These are phyloP conservation scores for Trifolium fragiferum DNA, from an alignment of 306 rosid genomes.

Conservation along the genomic window DNA sequence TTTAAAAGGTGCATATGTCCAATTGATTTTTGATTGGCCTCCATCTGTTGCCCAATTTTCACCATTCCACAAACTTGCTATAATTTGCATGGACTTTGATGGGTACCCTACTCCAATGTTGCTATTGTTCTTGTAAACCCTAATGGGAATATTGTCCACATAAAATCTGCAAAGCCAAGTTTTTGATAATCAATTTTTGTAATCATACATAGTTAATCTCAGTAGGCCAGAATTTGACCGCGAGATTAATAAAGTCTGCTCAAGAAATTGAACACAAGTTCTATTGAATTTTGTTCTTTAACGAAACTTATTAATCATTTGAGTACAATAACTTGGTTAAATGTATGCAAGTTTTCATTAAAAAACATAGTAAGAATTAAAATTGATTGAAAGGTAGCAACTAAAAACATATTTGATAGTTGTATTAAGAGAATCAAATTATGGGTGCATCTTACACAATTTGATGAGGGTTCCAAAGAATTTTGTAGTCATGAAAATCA, in stretches of 20 bases:
- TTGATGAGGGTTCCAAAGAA: constrained; percentile 70
- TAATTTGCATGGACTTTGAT: constrained; percentile 54
- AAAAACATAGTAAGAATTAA: no score
- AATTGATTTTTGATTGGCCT: constrained; percentile 52
- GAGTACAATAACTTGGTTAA: no score
- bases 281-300: no score
- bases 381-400: no score
- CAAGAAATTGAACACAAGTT: no score
- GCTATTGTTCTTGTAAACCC: constrained; percentile 54
- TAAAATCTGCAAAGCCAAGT: constrained; percentile 46
- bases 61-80: constrained; percentile 61
- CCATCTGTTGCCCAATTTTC: constrained; percentile 68
- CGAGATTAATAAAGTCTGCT: no score
- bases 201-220: not conserved
- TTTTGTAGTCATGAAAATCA: constrained; percentile 51
- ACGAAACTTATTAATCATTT: no score
- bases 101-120: constrained; percentile 47
- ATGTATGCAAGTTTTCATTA: no score
- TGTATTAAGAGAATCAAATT: no score
- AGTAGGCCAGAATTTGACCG: no score
- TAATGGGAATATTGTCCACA: constrained; percentile 59
- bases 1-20: constrained; percentile 61
- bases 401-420: no score
- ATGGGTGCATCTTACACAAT: constrained; percentile 53
- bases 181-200: not conserved